These are phyloP conservation scores for Simplicillium aogashimaense DNA, from an alignment of 2,329 filamentous ascomycete species.

Conservation along the genomic window DNA sequence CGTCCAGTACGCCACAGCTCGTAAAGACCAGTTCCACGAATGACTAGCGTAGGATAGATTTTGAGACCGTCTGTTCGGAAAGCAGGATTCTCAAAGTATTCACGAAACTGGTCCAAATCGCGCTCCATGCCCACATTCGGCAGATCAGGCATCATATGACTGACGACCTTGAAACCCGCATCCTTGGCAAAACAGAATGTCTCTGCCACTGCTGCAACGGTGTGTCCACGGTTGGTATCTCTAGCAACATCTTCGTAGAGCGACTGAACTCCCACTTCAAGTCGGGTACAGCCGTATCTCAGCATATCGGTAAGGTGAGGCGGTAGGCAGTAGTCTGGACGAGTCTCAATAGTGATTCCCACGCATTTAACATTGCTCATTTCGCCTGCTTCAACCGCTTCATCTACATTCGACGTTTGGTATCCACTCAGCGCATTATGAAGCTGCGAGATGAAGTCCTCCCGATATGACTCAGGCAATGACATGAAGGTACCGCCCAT, in stretches of 20 bases:
- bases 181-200: slow-evolving; percentile 98
- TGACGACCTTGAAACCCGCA: slow-evolving; percentile 96
- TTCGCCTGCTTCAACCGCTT: slow-evolving; percentile 86
- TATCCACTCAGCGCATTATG: slow-evolving; percentile 97
- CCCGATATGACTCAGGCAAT: slow-evolving; percentile 74
- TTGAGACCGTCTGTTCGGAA: slow-evolving; percentile 96
- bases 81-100: slow-evolving; percentile 94
- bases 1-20: slow-evolving; percentile 94
- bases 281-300: slow-evolving; percentile 88
- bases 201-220: slow-evolving; percentile 87
- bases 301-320: slow-evolving; percentile 95
- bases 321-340: slow-evolving; percentile 92
- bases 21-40: slow-evolving; percentile 90
- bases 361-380: slow-evolving; percentile 98
- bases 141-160: slow-evolving; percentile 98
- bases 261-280: slow-evolving; percentile 93
- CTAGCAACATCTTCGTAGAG: slow-evolving; percentile 97
- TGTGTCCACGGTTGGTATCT: slow-evolving; percentile 95
- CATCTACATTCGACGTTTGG: slow-evolving; percentile 86
- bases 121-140: slow-evolving; percentile 98
- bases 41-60: slow-evolving; percentile 96
- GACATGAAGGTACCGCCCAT: slow-evolving; percentile 99
- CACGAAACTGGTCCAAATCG: slow-evolving; percentile 90
- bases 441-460: slow-evolving; percentile 88
- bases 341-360: slow-evolving; percentile 95